Evolutionary conservation across 2,329 filamentous ascomycete genomes (phyloP), one percentile per base, ranked within the genome.

Genomic region (Microcyclosporella mali): DNA sequence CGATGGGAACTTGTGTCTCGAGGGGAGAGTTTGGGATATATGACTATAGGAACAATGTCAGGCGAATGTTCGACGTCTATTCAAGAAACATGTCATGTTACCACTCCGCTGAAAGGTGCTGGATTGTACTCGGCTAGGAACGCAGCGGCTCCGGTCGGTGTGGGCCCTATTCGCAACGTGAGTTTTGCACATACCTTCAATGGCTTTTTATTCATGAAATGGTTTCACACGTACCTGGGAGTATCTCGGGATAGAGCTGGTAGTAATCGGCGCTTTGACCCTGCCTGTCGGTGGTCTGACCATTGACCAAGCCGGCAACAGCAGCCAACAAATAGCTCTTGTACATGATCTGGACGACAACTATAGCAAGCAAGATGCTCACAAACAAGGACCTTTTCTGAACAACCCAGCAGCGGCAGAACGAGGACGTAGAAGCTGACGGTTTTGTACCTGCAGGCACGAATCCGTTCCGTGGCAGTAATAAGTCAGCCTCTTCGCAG

Each of bases 111-210:
- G 50, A 84, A 83, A 15, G 81, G 74, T 30, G 84, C 79, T 1
- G 76, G 74, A 51, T 83, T 80, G 6, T 79, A 85, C 65, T 86
- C 77, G 1, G 83, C 84, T 44, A 88, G 67, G 60, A 86, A 87
- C 1, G 84, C 78, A 18, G 82, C 71, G 43, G 66, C 68, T 11
- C 84, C 85, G 1, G 84, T 88, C n/a, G 79, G 72, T 3, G 81
- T 86, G 29, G 82, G 82, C 1, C 82, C 82, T 62, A 72, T 16
- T 25, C 3, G 33, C 7, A 6, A 21, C 39, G 11, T 42, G 11
- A 18, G 21, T 33, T 29, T 14, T 32, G 37, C 30, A 12, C 10
- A 25, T 28, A 15, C 25, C 15, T 15, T 35, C 33, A 25, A 44
- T 33, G 40, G 43, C 35, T 49, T 28, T n/a, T n/a, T n/a, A n/a